phyloP scores from a whole-genome alignment of 164 flowering plant genomes.

The Amborella trichopoda region DNA sequence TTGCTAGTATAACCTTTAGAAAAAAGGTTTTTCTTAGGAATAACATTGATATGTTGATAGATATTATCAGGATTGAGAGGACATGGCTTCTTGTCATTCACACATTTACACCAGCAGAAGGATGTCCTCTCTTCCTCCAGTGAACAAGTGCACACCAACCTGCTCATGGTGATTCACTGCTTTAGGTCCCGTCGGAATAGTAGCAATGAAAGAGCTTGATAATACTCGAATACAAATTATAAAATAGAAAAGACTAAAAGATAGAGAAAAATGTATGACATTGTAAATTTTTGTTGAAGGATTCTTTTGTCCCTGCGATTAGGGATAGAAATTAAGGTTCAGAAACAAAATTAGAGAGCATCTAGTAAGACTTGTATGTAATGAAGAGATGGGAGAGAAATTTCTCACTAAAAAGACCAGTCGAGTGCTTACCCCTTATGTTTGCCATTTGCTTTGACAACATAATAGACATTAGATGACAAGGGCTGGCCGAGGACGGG shows the following conservation, averaged over 20 bases:
- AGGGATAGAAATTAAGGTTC: not conserved
- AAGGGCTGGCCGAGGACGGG: constrained; percentile 47
- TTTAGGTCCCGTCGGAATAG: not conserved
- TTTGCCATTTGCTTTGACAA: constrained; percentile 24
- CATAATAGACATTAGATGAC: constrained; percentile 46
- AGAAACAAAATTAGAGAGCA: not conserved
- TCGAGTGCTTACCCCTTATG: constrained; percentile 31
- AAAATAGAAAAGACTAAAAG: not conserved
- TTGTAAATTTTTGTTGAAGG: not conserved
- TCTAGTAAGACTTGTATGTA: not conserved
- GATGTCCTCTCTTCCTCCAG: constrained; percentile 28
- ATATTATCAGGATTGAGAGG: constrained; percentile 24
- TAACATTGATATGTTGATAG: constrained; percentile 32
- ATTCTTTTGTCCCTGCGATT: not conserved
- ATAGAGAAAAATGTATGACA: not conserved
- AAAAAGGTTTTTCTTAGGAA: not conserved
- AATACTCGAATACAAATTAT: not conserved
- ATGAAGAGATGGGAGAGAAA: not conserved
- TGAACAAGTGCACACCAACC: constrained; percentile 37
- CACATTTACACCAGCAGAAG: constrained; percentile 18
- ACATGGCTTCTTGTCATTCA: constrained; percentile 22
- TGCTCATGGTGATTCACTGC: constrained; percentile 6
- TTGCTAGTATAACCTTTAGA: constrained; percentile 9
- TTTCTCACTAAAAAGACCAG: not conserved
- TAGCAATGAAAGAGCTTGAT: not conserved